Percentiles rank a stretch among this genome's conserved stretches.
Conservation (phyloP, 2,329 filamentous ascomycete species). For the Aspergillus sp. region DNA sequence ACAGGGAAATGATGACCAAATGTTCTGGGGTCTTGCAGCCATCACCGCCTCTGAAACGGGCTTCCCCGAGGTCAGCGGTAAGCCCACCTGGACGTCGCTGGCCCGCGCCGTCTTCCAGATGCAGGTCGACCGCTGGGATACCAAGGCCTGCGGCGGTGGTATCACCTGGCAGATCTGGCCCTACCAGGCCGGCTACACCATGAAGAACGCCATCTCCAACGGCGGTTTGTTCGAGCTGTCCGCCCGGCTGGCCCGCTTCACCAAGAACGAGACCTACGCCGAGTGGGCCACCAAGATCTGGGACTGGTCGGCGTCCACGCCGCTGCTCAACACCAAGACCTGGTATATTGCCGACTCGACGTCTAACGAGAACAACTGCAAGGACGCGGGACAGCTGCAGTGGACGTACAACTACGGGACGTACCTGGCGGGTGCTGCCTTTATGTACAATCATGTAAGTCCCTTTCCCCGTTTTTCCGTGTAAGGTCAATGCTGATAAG, state of each 20-base stretch:
- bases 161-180: conserved; percentile 59
- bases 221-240: conserved; percentile 54
- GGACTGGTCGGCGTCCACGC: conserved; percentile 39
- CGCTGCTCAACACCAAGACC: conserved; percentile 41
- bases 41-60: conserved; percentile 72
- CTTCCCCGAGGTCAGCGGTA: conserved; percentile 54
- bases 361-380: conserved; percentile 41
- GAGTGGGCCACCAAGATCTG: conserved; percentile 65
- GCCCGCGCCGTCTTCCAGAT: conserved; percentile 9
- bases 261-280: conserved; percentile 70
- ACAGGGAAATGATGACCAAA: conserved; percentile 33
- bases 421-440: conserved; percentile 50
- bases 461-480: background rate
- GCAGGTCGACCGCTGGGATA: conserved; percentile 39
- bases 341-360: conserved; percentile 10
- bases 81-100: conserved; percentile 7
- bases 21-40: conserved; percentile 76
- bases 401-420: conserved; percentile 57
- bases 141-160: conserved; percentile 4
- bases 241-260: conserved; percentile 69
- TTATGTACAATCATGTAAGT: conserved; percentile 50
- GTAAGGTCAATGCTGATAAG: too few relatives aligned
- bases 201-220: conserved; percentile 55
- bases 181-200: conserved; percentile 64
- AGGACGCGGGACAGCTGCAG: conserved; percentile 46